These are phyloP conservation scores for Cladophialophora psammophila DNA, from an alignment of 2,329 filamentous ascomycete genomes.

Conservation along the genomic window DNA sequence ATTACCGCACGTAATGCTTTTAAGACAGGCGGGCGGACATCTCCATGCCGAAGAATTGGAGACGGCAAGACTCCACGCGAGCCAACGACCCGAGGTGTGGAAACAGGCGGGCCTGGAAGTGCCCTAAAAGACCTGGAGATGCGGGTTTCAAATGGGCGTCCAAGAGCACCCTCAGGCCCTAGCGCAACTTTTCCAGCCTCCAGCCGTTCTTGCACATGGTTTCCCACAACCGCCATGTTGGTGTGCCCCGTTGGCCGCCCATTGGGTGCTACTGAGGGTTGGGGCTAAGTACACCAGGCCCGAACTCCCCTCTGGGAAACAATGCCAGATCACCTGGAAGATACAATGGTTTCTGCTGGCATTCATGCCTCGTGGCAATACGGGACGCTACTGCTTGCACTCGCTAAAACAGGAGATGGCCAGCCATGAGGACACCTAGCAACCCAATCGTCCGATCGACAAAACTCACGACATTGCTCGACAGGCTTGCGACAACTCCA, in stretches of 20 bases:
- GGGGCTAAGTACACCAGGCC: conserved; percentile 1
- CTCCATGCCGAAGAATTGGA: conserved; percentile 64
- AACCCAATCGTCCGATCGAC: background rate
- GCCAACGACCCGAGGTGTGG: conserved; percentile 53
- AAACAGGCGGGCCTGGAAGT: conserved; percentile 51
- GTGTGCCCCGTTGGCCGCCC: conserved; percentile 4
- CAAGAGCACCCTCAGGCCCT: background rate
- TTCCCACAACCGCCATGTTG: background rate
- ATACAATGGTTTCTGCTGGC: background rate
- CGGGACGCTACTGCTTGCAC: background rate
- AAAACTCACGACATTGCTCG: background rate
- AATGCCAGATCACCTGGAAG: conserved; percentile 12
- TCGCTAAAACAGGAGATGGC: conserved; percentile 3
- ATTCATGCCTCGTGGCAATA: conserved; percentile 20
- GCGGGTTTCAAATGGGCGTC: background rate
- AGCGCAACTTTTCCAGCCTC: background rate
- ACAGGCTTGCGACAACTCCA: conserved; percentile 6
- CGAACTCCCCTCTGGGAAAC: conserved; percentile 4
- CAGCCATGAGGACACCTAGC: conserved; percentile 5
- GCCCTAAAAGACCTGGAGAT: conserved; percentile 13
- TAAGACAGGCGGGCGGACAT: conserved; percentile 65
- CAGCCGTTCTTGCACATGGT: conserved; percentile 28
- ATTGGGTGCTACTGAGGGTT: conserved; percentile 2
- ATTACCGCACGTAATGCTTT: conserved; percentile 60
- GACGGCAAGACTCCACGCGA: conserved; percentile 59